Percentiles rank a stretch among this genome's conserved stretches.
Evolutionary conservation across 2,329 filamentous ascomycete species (phyloP).

Genomic region (Venturia effusa): DNA sequence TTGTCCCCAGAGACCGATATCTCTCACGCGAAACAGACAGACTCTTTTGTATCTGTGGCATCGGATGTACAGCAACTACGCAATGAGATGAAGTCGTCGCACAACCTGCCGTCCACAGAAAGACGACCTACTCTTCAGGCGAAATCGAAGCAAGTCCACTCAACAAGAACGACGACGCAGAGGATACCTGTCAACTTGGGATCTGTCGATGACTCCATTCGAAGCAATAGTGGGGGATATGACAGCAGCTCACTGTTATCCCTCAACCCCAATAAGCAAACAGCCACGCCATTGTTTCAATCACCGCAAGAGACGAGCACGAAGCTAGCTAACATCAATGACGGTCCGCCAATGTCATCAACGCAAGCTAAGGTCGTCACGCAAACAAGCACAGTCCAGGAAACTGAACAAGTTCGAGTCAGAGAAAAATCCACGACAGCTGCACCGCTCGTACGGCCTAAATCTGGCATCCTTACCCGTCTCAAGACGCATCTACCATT

Average conservation of each 20-base stretch:
- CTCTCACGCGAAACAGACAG: not conserved
- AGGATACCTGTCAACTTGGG: conserved; percentile 4
- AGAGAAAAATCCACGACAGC: not conserved
- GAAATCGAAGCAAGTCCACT: not conserved
- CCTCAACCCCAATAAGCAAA: not conserved
- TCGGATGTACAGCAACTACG: conserved; percentile 9
- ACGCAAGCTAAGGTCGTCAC: not conserved
- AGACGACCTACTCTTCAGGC: not conserved
- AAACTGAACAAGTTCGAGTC: not conserved
- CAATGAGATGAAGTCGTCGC: not conserved
- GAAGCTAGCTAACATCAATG: not conserved
- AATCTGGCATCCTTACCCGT: not conserved
- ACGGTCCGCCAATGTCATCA: not conserved
- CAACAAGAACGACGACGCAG: not conserved
- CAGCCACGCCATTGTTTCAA: not conserved
- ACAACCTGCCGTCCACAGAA: not conserved
- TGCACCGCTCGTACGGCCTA: not conserved
- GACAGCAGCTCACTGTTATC: not conserved
- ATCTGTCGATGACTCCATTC: conserved; percentile 4
- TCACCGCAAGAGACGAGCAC: not conserved
- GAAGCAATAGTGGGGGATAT: not conserved
- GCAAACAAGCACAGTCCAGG: not conserved
- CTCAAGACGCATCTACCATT: conserved; percentile 1
- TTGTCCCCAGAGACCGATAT: not conserved
- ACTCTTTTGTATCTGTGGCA: not conserved